Evolutionary conservation across 1,284 basidiomycete species (phyloP), one percentile per base, ranked within the genome.

Genomic region (Puccinia hordei): DNA sequence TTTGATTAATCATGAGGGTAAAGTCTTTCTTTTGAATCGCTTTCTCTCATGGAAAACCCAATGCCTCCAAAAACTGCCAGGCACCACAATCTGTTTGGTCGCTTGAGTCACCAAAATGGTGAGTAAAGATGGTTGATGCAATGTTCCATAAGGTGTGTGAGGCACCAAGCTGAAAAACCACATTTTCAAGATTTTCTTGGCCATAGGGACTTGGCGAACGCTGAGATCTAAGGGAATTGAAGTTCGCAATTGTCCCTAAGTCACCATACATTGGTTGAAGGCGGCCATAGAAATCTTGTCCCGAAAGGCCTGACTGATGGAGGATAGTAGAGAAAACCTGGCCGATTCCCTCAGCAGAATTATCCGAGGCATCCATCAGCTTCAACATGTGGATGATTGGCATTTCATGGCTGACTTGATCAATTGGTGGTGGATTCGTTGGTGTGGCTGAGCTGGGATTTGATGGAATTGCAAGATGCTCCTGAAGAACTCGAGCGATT

Each of bases 1-100:
- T 65, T 2, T 65, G 61, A n/a, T n/a, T 27, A 2, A 65, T 19
- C 61, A 74, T 57, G 19, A 57, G 33, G 15, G 22, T 65, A 27
- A 65, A 65, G 38, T 35, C 61, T n/a, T 65, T 35, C 33, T 38
- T 65, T 17, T 65, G 30, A 10, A 65, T n/a, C 38, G 61, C 27
- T n/a, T 57, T 57, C 5, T n/a, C 27, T 8, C 8, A n/a, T 57
- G 53, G 53, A 19, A 57, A n/a, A 9, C 53, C 53, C 19, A 57
- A n/a, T 6, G 53, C 53, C 8, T 57, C 27, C 53, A 57, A 27
- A 19, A 57, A n/a, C 13, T n/a, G 38, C 61, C 61, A 65, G 15
- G 61, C 61, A 3, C 61, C 61, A 38, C 22, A 27, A 33, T 65
- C 30, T 9, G 15, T 10, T 3, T 15, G 30, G 38, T n/a, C n/a